Base-by-base conservation (phyloP, 2,329 filamentous ascomycete genomes). In the Apiospora aurea region DNA sequence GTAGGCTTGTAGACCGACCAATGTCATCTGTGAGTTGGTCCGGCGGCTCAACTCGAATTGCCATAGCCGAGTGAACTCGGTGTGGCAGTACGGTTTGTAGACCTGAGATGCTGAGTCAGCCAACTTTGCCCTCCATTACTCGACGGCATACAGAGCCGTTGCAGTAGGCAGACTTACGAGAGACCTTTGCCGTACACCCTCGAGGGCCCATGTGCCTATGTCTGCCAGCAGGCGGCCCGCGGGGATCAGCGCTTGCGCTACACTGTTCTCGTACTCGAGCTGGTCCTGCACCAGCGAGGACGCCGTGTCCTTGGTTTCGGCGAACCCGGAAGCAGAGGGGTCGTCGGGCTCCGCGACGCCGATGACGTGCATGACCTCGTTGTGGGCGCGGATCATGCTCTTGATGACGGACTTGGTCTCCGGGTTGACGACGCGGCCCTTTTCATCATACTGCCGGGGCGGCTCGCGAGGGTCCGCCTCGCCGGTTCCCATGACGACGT, bases 291-390 rank as follows among this genome's bases (percentile, higher is more conserved):
- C 80, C 1, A 81, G 79, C 66, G 76, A 75, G 1, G 70, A 21
- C 53, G 86, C 84, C 8, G 80, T 78, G 69, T 85, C 82, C 57
- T 34, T 18, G 10, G 57, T 41, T 4, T 64, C 57, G 34, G 57
- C 57, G 21, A 64, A 41, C 1, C 57, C 57, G 6, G 81, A 80
- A 4, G 83, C 82, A 29, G 80, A 77, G 4, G 80, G 80, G 69
- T 85, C 86, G 70, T 90, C 88, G 18, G 88, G 87, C 75, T 91
- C 89, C 11, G 88, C 89, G 5, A 90, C 89, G 6, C 89, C 89
- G 51, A 91, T 90, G 13, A 90, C 88, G 24, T 86, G 83, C 89
- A 91, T 91, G 4, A 91, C 89, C 74, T 91, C 88, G 74, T 91
- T 91, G 76, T 91, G 89, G 13, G 89, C 86, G 69, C 89, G 84